These are phyloP conservation scores for Xylaria sp. DNA, from an alignment of 495 filamentous ascomycete genomes.

Conservation along the genomic window DNA sequence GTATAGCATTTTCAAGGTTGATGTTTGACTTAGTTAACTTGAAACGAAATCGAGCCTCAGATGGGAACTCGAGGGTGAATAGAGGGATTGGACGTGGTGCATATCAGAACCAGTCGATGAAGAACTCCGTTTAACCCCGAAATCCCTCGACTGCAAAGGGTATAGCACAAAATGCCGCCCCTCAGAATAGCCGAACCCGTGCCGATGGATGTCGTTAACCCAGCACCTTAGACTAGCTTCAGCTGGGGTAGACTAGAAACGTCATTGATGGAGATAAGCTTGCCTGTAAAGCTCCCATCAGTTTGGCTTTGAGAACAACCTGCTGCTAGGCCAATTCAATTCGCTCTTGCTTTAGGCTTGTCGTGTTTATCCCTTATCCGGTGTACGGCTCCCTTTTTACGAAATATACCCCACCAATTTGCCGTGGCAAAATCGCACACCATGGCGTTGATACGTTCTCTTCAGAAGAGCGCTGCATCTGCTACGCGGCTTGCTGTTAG, in stretches of 20 bases:
- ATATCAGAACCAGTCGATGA: not conserved
- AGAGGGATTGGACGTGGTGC: not conserved
- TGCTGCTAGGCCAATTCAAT: not conserved
- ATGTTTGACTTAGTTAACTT: not conserved
- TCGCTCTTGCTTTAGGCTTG: not conserved
- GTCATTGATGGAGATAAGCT: conserved; percentile 1
- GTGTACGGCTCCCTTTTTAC: not conserved
- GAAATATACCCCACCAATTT: not conserved
- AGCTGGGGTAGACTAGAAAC: not conserved
- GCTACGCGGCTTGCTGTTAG: conserved; percentile 39
- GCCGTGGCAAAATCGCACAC: not conserved
- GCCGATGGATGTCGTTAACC: not conserved
- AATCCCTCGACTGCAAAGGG: not conserved
- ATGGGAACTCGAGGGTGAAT: not conserved
- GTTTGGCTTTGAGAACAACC: not conserved
- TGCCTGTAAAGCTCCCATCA: not conserved
- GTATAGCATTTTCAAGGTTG: not conserved
- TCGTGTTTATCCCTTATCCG: not conserved
- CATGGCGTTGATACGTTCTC: conserved; percentile 33
- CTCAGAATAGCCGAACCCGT: not conserved
- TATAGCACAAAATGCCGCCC: conserved; percentile 8
- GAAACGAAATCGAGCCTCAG: not conserved
- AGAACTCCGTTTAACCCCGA: not conserved
- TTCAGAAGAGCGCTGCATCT: conserved; percentile 47
- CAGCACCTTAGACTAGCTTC: not conserved